These are phyloP conservation scores for Rhodocollybia butyracea DNA, from an alignment of 768 basidiomycete species.

Conservation along the genomic window DNA sequence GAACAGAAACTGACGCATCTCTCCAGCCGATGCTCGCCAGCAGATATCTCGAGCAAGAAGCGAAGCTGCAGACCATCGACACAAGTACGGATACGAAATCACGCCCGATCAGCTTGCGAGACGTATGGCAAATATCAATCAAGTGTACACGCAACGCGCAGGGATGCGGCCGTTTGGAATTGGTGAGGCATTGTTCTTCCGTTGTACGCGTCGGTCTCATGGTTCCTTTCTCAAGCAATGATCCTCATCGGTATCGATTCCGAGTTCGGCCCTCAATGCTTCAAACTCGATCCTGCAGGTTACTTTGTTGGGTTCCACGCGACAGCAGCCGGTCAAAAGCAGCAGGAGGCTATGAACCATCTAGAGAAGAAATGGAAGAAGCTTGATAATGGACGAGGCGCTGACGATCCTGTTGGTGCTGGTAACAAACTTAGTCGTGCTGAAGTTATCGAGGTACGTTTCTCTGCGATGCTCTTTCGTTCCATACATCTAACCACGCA, in stretches of 20 bases:
- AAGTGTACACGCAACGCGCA: constrained; percentile 97
- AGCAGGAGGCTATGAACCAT: constrained; percentile 98
- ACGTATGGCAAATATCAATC: constrained; percentile 95
- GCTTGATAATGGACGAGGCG: constrained; percentile 72
- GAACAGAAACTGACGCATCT: neutral
- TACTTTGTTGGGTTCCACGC: constrained; percentile 99
- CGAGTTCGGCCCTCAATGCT: constrained; percentile 91
- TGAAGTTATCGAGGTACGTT: constrained; percentile 85
- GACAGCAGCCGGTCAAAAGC: constrained; percentile 93
- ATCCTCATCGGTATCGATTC: constrained; percentile 91
- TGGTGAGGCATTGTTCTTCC: constrained; percentile 47
- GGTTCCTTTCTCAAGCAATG: constrained; percentile 61
- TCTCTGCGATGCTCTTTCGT: neutral
- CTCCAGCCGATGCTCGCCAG: constrained; percentile 83
- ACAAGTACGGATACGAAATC: constrained; percentile 98
- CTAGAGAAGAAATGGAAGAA: constrained; percentile 99
- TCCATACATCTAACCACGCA: neutral
- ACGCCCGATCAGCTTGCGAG: constrained; percentile 95
- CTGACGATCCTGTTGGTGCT: constrained; percentile 74
- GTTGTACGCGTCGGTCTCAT: neutral
- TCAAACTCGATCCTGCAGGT: constrained; percentile 98
- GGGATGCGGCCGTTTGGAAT: constrained; percentile 97
- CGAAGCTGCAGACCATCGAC: constrained; percentile 91
- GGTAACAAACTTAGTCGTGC: constrained; percentile 68
- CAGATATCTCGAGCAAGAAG: constrained; percentile 83